These are phyloP conservation scores for Phoma sp. DNA, from an alignment of 2,329 filamentous ascomycete species.

Conservation along the genomic window DNA sequence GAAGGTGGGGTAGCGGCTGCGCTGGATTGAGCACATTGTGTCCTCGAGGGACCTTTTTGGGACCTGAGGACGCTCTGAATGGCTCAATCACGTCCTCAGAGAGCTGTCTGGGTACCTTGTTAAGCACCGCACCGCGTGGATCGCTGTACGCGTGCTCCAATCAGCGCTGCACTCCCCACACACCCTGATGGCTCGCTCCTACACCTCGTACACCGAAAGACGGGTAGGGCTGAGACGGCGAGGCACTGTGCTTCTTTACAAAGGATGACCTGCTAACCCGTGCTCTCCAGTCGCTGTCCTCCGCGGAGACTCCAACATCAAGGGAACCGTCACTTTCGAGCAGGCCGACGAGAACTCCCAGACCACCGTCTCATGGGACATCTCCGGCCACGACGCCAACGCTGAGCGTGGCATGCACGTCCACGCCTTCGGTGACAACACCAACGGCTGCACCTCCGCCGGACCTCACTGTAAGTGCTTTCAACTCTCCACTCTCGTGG, in stretches of 20 bases:
- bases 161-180: constrained; percentile 23
- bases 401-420: constrained; percentile 98
- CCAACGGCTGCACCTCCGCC: constrained; percentile 98
- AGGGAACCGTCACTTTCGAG: constrained; percentile 93
- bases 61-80: constrained; percentile 13
- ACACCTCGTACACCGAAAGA: constrained; percentile 3
- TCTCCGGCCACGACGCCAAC: constrained; percentile 90
- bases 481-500: too few relatives aligned
- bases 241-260: too few relatives aligned
- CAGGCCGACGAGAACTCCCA: constrained; percentile 81
- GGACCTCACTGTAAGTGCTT: constrained; percentile 83
- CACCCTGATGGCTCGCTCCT: constrained; percentile 41
- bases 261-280: not conserved
- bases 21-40: constrained; percentile 68
- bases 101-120: constrained; percentile 32
- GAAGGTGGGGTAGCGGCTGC: constrained; percentile 50
- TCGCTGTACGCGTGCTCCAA: constrained; percentile 29
- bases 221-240: constrained; percentile 13
- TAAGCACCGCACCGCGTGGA: constrained; percentile 18
- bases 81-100: constrained; percentile 28
- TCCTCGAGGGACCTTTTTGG: constrained; percentile 18
- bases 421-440: constrained; percentile 99
- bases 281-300: constrained; percentile 79
- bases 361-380: constrained; percentile 91
- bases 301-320: constrained; percentile 96